A percentile compares a stretch with the other conserved stretches of the same genome.
Conservation (phyloP, 2,329 filamentous ascomycete genomes). For the Zymoseptoria tritici region DNA sequence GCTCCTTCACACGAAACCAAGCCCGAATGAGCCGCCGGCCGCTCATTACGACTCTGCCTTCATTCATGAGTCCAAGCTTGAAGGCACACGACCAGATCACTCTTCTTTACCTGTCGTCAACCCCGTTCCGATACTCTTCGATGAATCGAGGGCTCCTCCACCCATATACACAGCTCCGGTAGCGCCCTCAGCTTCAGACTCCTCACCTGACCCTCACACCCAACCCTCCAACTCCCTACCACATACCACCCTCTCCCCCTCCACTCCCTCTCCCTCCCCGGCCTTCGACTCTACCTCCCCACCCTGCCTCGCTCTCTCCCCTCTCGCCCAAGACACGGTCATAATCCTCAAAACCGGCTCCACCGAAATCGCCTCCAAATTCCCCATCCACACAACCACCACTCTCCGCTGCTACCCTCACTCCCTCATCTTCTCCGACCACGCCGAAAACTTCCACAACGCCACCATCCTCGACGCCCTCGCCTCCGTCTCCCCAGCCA, state of each 20-base stretch:
- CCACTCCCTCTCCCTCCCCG: too few relatives aligned
- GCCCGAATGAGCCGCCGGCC: not conserved
- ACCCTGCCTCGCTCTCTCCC: not conserved
- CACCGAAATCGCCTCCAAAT: constrained; percentile 26
- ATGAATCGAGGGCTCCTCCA: not conserved
- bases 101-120: not conserved
- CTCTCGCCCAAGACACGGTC: constrained; percentile 42
- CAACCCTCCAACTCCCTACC: not conserved
- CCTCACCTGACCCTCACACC: not conserved
- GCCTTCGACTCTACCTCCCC: not conserved
- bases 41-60: not conserved
- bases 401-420: constrained; percentile 30
- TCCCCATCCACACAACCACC: constrained; percentile 30
- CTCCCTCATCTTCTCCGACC: constrained; percentile 33
- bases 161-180: not conserved
- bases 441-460: constrained; percentile 29
- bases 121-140: not conserved
- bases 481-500: constrained; percentile 12
- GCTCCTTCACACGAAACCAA: not conserved
- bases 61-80: not conserved
- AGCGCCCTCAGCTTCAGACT: not conserved
- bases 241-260: not conserved
- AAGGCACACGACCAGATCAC: not conserved
- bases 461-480: constrained; percentile 30
- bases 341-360: constrained; percentile 41